phyloP scores from a whole-genome alignment of 192 early-diverging fungal species.

The Phlyctochytrium bullatum region DNA sequence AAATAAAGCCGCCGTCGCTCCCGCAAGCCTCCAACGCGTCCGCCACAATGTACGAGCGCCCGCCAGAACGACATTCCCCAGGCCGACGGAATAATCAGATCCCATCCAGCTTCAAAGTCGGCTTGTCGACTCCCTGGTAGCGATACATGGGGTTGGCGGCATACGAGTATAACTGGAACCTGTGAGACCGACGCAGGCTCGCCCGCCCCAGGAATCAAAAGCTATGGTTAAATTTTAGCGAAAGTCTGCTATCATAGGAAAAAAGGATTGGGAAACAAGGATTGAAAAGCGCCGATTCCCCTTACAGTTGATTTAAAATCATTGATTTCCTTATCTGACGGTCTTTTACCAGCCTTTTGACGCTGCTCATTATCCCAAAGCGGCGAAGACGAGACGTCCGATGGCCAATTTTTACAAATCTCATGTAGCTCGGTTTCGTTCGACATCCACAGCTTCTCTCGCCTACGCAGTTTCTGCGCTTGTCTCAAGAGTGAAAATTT shows the following conservation, averaged over 20 bases:
- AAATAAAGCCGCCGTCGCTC: conserved; percentile 72
- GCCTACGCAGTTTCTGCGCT: no score
- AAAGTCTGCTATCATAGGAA: no score
- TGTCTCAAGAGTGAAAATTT: no score
- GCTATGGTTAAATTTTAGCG: conserved; percentile 3
- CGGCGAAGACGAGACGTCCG: not conserved
- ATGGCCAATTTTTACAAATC: no score
- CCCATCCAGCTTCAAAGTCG: conserved; percentile 69
- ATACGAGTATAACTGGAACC: conserved; percentile 83
- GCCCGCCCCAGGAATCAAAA: conserved; percentile 37
- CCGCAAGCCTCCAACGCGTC: conserved; percentile 70
- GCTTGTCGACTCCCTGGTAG: conserved; percentile 3
- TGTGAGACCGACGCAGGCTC: conserved; percentile 23
- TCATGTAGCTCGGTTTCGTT: no score
- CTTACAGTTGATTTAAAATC: not conserved
- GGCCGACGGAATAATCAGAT: conserved; percentile 70
- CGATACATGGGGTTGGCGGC: conserved; percentile 48
- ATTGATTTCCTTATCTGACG: not conserved
- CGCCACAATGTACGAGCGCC: conserved; percentile 83
- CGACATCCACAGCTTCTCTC: no score
- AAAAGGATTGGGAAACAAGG: no score
- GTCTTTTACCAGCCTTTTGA: not conserved
- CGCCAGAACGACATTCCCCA: conserved; percentile 90
- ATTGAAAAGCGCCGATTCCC: not conserved
- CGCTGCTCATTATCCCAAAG: not conserved